Evolutionary conservation across 1,284 basidiomycete genomes (phyloP).

Genomic region (Quambalaria eucalypti): DNA sequence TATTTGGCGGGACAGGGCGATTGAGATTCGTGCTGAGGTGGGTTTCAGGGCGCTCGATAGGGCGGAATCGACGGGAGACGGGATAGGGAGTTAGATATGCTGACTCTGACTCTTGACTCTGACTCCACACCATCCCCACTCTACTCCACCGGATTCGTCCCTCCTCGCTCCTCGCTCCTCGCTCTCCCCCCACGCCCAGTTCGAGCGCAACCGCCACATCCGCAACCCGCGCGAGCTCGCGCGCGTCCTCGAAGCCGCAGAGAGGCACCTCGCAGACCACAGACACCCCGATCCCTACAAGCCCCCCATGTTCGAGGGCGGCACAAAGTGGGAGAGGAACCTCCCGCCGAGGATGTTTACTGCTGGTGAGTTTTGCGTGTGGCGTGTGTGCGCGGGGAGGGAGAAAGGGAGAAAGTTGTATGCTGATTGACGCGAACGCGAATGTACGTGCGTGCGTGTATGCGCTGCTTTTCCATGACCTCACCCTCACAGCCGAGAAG

Average conservation of each 20-base stretch:
- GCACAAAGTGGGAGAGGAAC: constrained; percentile 37
- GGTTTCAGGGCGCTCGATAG: constrained; percentile 3
- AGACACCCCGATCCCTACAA: constrained; percentile 85
- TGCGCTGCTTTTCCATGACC: too few species aligned
- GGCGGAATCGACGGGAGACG: not conserved
- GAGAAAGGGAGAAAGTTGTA: too few species aligned
- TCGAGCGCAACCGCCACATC: constrained; percentile 82
- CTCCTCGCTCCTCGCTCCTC: too few species aligned
- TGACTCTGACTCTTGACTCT: not conserved
- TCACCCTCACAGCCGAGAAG: too few species aligned
- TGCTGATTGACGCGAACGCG: too few species aligned
- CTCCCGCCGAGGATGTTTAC: not conserved
- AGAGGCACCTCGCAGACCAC: constrained; percentile 61
- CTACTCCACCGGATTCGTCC: too few species aligned
- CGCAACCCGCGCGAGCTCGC: constrained; percentile 77
- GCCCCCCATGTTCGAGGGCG: constrained; percentile 45
- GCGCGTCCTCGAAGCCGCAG: constrained; percentile 69
- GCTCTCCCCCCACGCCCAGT: constrained; percentile 41
- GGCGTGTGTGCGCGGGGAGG: too few species aligned
- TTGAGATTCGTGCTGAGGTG: constrained; percentile 69
- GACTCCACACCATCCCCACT: too few species aligned
- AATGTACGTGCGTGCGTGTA: too few species aligned
- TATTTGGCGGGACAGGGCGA: constrained; percentile 71
- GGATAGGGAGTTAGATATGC: not conserved
- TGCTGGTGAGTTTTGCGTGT: too few species aligned